These are phyloP conservation scores for Saturnispora saitoi DNA, from an alignment of 805 yeast genomes.

Conservation along the genomic window DNA sequence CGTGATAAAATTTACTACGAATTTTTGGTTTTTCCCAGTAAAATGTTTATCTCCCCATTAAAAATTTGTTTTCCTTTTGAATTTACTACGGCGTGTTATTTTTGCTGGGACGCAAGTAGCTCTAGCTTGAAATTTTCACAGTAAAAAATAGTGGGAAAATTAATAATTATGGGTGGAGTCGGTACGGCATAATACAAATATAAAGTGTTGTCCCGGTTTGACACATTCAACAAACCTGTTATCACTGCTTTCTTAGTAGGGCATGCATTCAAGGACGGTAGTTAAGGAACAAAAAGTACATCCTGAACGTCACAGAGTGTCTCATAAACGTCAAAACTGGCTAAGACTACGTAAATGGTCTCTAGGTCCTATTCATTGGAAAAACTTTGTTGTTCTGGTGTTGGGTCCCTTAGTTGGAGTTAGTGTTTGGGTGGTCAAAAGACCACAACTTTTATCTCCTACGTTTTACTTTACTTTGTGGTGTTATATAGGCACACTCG, in stretches of 20 bases:
- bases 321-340: conserved; percentile 44
- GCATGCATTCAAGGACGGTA: background rate
- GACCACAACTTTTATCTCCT: conserved; percentile 13
- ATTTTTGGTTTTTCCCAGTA: too few relatives aligned
- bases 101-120: background rate
- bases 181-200: background rate
- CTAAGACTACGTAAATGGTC: background rate
- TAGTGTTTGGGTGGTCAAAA: background rate
- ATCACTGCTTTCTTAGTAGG: background rate
- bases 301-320: conserved; percentile 69
- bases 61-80: background rate
- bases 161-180: background rate
- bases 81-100: too few relatives aligned
- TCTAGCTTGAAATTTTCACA: background rate
- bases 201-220: background rate
- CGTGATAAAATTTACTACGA: background rate
- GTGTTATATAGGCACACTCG: conserved; percentile 51
- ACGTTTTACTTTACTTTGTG: conserved; percentile 44
- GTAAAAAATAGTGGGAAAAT: background rate
- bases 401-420: conserved; percentile 41
- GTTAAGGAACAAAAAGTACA: background rate
- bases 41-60: background rate
- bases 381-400: conserved; percentile 45
- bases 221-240: background rate
- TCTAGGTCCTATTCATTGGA: conserved; percentile 49